A percentile compares a stretch with the other conserved stretches of the same genome.
Evolutionary conservation across 768 basidiomycete species (phyloP).

Genomic region (Mycena indigotica): DNA sequence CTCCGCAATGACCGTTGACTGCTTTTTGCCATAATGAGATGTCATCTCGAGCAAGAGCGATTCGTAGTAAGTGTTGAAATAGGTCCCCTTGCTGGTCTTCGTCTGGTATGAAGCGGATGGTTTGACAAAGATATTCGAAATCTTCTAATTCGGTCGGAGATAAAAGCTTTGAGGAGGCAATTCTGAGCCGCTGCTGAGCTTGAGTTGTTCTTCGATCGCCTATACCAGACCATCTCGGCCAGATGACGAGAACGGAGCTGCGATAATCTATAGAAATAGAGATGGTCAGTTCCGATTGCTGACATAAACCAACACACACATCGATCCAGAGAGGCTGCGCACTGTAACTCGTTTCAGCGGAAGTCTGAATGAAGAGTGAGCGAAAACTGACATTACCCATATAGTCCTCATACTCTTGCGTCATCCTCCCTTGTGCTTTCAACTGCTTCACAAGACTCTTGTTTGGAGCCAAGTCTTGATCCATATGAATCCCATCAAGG

Average conservation of each 20-base stretch:
- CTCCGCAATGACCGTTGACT: background rate
- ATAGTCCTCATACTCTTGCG: constrained; percentile 31
- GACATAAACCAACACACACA: constrained; percentile 23
- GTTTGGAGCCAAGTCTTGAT: constrained; percentile 19
- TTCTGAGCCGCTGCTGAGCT: too few species aligned
- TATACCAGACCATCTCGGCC: constrained; percentile 20
- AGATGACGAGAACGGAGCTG: constrained; percentile 28
- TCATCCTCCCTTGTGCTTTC: constrained; percentile 19
- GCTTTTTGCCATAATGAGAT: background rate
- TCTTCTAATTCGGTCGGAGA: background rate
- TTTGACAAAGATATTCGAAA: background rate
- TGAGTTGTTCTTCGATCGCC: constrained; percentile 5
- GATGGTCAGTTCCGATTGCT: too few species aligned
- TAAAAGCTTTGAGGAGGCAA: too few species aligned
- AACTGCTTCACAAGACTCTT: constrained; percentile 16
- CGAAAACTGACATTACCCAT: constrained; percentile 29
- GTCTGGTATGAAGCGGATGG: background rate
- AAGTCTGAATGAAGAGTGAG: background rate
- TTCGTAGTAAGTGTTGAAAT: background rate
- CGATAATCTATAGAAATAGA: constrained; percentile 28
- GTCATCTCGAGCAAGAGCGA: background rate
- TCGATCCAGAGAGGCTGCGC: constrained; percentile 22
- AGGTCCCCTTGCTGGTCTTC: background rate
- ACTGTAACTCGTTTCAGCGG: constrained; percentile 15
- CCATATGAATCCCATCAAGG: constrained; percentile 23